Conservation (phyloP, 108 stramenopile species). For the Nitzschia sp. region DNA sequence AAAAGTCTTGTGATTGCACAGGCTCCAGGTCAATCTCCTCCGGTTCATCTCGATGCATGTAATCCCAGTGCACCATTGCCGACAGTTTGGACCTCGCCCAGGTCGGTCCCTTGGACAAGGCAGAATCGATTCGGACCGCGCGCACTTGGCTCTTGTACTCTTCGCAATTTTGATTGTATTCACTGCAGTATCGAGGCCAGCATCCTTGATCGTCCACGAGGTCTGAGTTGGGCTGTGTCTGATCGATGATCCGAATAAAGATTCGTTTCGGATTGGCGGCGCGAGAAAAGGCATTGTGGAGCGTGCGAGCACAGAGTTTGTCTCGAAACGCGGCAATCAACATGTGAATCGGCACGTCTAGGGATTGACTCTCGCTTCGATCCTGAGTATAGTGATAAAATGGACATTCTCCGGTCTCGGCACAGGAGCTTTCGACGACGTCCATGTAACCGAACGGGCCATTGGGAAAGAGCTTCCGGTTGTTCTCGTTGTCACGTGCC, state of each 20-base stretch:
- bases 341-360: slow-evolving; percentile 29
- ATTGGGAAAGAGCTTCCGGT: slow-evolving; percentile 25
- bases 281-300: slow-evolving; percentile 59
- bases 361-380: background rate
- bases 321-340: slow-evolving; percentile 55
- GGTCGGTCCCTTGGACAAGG: slow-evolving; percentile 45
- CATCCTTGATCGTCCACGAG: slow-evolving; percentile 42
- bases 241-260: slow-evolving; percentile 65
- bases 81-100: slow-evolving; percentile 39
- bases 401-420: slow-evolving; percentile 17
- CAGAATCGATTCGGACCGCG: slow-evolving; percentile 20
- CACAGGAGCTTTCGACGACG: slow-evolving; percentile 8
- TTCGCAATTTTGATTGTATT: slow-evolving; percentile 39
- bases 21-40: slow-evolving; percentile 18
- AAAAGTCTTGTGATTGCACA: slow-evolving; percentile 78
- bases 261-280: slow-evolving; percentile 57
- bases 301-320: slow-evolving; percentile 67
- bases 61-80: slow-evolving; percentile 43
- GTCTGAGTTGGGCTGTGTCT: slow-evolving; percentile 48
- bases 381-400: slow-evolving; percentile 30
- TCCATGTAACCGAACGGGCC: slow-evolving; percentile 10
- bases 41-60: slow-evolving; percentile 24
- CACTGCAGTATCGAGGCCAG: slow-evolving; percentile 31
- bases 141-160: slow-evolving; percentile 31
- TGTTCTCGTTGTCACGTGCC: slow-evolving; percentile 22